Base-by-base conservation (phyloP, 2,329 filamentous ascomycete species). In the Trichothecium sympodiale region DNA sequence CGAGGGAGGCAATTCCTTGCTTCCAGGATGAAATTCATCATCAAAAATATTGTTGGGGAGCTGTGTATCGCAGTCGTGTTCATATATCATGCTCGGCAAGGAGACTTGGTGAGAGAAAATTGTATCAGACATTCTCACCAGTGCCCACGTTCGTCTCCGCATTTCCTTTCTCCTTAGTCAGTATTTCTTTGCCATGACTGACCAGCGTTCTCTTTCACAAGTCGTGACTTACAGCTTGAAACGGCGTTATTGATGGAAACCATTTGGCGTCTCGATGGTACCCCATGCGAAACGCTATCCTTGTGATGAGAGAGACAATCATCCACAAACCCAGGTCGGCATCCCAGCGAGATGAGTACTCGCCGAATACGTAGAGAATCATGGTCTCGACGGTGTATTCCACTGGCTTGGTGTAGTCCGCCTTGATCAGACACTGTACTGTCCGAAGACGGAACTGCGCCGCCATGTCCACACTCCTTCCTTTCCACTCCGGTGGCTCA, bases 1-100 rank as follows among this genome's bases (percentile, higher is more conserved):
- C 1, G 80, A 74, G 2, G 74, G 69, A 1, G 84, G 84, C 8
- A 89, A 56, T 7, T 68, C 60, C 44, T 78, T 80, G 42, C 76
- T 80, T 16, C 74, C 71, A 3, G 80, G 77, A 32, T 77, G 71
- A 28, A 91, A 78, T 45, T 89, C 84, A 42, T 88, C 82, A 46
- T 91, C 84, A 51, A 83, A 84, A 13, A 89, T 70, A 49, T 89
- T 91, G 38, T 77, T 74, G 1, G 84, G 84, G 5, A 84, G 60
- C 46, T 80, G 70, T 0, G 83, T 80, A 48, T 91, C 85, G 37
- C 77, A 86, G 50, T 87, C 79, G 33, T 80, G 69, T 10, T 80
- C 71, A 42, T 81, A 74, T 17, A 88, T 78, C 69, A 88, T 86
- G 41, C 61, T 71, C 4, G 73, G 72, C 15, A 77, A 52, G n/a